phyloP scores from a whole-genome alignment of 163 green algal genomes.

The Scenedesmus sp. region DNA sequence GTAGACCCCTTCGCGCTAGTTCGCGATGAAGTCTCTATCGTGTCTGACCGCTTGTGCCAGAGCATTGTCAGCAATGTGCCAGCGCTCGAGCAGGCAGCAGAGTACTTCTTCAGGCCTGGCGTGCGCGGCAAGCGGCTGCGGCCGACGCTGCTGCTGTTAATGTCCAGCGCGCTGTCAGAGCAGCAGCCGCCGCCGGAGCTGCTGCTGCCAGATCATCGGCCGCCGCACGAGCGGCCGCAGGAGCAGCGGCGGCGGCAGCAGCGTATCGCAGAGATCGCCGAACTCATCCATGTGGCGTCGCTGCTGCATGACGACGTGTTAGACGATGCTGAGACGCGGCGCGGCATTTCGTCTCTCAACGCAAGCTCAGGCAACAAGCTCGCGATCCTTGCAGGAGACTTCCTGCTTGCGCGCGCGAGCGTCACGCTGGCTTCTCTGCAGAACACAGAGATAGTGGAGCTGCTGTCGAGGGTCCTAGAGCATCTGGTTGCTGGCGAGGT shows the following conservation, averaged over 20 bases:
- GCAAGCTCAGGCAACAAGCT: slow-evolving; percentile 76
- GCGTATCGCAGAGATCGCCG: slow-evolving; percentile 94
- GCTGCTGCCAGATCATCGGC: slow-evolving; percentile 74
- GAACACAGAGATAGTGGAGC: slow-evolving; percentile 90
- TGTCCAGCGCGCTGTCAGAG: slow-evolving; percentile 85
- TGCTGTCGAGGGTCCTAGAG: slow-evolving; percentile 95
- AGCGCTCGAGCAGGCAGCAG: slow-evolving; percentile 82
- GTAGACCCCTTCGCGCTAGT: slow-evolving; percentile 85
- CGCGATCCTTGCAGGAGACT: slow-evolving; percentile 97
- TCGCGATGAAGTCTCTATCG: slow-evolving; percentile 80
- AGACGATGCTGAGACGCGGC: slow-evolving; percentile 88
- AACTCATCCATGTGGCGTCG: slow-evolving; percentile 97
- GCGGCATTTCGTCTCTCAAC: slow-evolving; percentile 90
- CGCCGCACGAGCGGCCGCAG: slow-evolving; percentile 68
- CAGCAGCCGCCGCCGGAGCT: slow-evolving; percentile 54
- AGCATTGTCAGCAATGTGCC: slow-evolving; percentile 87
- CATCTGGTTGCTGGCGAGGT: slow-evolving; percentile 97
- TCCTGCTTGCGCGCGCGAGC: slow-evolving; percentile 95
- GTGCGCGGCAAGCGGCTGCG: slow-evolving; percentile 95
- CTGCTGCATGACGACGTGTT: slow-evolving; percentile 99
- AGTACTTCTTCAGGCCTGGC: slow-evolving; percentile 96
- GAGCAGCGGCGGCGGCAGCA: slow-evolving; percentile 89
- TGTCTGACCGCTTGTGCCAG: slow-evolving; percentile 86
- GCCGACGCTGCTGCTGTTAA: slow-evolving; percentile 93
- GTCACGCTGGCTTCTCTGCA: slow-evolving; percentile 92